phyloP scores from a whole-genome alignment of 2,329 filamentous ascomycete genomes.

The Nemania sp. region DNA sequence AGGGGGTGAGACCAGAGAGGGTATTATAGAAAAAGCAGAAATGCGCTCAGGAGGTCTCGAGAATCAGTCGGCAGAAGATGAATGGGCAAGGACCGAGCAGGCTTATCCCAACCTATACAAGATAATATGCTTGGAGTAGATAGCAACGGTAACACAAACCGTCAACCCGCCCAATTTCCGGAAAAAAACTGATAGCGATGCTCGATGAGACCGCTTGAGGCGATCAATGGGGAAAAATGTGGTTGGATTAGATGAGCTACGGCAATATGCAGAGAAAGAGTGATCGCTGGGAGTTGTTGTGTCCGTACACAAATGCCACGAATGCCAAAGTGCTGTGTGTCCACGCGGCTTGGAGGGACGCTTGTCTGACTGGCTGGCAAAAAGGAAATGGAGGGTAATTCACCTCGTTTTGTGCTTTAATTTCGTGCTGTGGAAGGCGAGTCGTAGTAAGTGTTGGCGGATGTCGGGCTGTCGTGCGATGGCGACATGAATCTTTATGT shows the following conservation, averaged over 20 bases:
- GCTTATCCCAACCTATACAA: conserved; percentile 13
- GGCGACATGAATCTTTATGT: conserved; percentile 24
- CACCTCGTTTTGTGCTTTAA: conserved; percentile 12
- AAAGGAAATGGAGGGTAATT: conserved; percentile 4
- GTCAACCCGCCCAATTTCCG: conserved; percentile 8
- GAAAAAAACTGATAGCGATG: conserved; percentile 9
- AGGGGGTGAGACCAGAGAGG: no score
- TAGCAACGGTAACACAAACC: no score
- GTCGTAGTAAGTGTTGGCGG: no score
- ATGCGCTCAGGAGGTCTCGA: no score
- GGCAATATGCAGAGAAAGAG: no score
- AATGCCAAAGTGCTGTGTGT: not conserved
- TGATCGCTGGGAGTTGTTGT: no score
- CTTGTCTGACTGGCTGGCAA: conserved; percentile 8
- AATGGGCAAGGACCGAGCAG: conserved; percentile 1
- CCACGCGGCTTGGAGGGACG: conserved; percentile 5
- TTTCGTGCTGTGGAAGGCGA: conserved; percentile 14
- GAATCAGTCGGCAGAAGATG: no score
- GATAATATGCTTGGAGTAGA: no score
- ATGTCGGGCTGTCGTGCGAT: conserved; percentile 32
- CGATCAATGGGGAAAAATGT: not conserved
- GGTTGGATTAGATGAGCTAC: not conserved
- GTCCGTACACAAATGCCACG: no score
- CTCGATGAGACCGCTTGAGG: not conserved
- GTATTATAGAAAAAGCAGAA: no score